phyloP scores from a whole-genome alignment of 2,329 filamentous ascomycete species.

The Cladosporium sp. region DNA sequence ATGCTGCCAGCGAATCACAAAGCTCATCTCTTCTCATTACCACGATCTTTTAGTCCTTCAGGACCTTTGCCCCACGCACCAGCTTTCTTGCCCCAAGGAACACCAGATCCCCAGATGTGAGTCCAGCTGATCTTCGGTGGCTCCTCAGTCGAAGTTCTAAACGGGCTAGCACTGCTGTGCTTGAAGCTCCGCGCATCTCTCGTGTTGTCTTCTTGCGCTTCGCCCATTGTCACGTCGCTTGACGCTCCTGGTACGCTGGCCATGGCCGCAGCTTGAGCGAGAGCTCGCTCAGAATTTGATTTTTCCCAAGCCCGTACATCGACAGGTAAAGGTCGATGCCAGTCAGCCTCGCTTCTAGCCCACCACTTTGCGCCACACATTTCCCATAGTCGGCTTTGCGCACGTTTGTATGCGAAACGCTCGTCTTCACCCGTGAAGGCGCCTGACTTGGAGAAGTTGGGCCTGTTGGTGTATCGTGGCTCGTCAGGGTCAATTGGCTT shows the following conservation, averaged over 20 bases:
- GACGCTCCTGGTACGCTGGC: background rate
- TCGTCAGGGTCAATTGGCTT: constrained; percentile 39
- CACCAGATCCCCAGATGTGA: constrained; percentile 56
- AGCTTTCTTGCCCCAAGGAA: constrained; percentile 56
- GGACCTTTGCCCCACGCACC: constrained; percentile 55
- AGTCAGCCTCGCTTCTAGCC: constrained; percentile 59
- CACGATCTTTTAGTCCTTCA: constrained; percentile 48
- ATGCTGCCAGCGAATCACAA: background rate
- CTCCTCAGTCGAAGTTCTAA: constrained; percentile 46
- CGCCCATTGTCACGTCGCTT: constrained; percentile 28
- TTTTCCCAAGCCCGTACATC: constrained; percentile 70
- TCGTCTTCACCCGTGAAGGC: constrained; percentile 81
- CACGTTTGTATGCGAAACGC: constrained; percentile 77
- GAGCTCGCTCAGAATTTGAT: constrained; percentile 3
- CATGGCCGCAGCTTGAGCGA: background rate
- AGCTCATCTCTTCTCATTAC: constrained; percentile 35
- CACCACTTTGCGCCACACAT: constrained; percentile 76
- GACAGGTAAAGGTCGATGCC: constrained; percentile 68
- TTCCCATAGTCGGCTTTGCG: constrained; percentile 77
- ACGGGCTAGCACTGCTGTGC: constrained; percentile 48
- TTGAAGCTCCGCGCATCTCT: constrained; percentile 43
- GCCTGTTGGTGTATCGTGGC: constrained; percentile 32
- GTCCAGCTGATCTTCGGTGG: constrained; percentile 55
- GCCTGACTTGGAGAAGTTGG: constrained; percentile 67
- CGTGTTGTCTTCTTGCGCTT: constrained; percentile 31